Percentiles rank a stretch among this genome's conserved stretches.
phyloP scores from a whole-genome alignment of 1,284 basidiomycete species.

The Ganoderma leucocontextum region DNA sequence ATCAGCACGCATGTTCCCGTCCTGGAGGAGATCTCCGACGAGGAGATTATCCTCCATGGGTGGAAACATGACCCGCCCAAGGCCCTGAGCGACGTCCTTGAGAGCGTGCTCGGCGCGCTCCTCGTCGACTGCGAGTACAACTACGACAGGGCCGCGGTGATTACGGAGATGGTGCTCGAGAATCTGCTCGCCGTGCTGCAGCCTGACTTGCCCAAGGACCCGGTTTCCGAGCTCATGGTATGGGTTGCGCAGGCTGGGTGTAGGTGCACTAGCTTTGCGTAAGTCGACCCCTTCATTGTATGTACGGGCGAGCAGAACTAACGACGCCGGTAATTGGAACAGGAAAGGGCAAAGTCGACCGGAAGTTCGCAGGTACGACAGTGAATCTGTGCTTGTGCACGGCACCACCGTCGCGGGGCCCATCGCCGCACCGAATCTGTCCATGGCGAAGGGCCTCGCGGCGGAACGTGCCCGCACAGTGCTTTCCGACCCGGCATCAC shows the following conservation, averaged over 20 bases:
- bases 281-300: conserved; percentile 33
- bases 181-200: conserved; percentile 65
- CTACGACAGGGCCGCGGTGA: conserved; percentile 65
- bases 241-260: conserved; percentile 71
- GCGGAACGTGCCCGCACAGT: conserved; percentile 64
- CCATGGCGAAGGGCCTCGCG: conserved; percentile 70
- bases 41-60: conserved; percentile 70
- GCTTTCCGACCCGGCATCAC: conserved; percentile 55
- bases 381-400: conserved; percentile 65
- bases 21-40: conserved; percentile 59
- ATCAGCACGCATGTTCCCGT: conserved; percentile 68
- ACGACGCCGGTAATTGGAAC: conserved; percentile 1
- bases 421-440: conserved; percentile 59
- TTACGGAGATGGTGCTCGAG: conserved; percentile 68
- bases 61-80: conserved; percentile 90
- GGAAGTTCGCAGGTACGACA: conserved; percentile 55
- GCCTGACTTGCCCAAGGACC: conserved; percentile 69
- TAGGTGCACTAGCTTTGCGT: conserved; percentile 54
- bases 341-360: conserved; percentile 59
- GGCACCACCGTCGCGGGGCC: conserved; percentile 65
- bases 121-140: conserved; percentile 83
- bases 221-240: conserved; percentile 69
- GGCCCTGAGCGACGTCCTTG: conserved; percentile 78
- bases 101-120: conserved; percentile 86
- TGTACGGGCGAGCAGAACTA: neutral